These are phyloP conservation scores for Hylodesmum podocarpum DNA, from an alignment of 306 rosid genomes.

Conservation along the genomic window DNA sequence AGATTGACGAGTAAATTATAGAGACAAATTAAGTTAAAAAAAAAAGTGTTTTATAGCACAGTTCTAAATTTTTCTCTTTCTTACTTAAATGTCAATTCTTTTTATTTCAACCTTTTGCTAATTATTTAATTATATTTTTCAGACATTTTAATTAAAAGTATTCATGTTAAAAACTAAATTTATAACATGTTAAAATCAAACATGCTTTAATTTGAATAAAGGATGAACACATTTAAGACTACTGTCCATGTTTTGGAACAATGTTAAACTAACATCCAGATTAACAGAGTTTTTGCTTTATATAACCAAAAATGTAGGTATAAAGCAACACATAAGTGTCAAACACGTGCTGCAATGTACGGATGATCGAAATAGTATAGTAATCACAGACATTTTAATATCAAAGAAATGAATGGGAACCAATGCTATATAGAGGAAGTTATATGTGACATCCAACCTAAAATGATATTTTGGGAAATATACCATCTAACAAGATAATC, in stretches of 20 bases:
- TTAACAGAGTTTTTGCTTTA: not conserved
- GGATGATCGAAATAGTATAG: not conserved
- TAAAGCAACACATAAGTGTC: not conserved
- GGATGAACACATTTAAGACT: not conserved
- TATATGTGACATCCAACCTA: not conserved
- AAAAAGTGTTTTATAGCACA: too few species aligned
- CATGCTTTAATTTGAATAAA: not conserved
- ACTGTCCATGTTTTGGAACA: not conserved
- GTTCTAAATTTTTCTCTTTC: too few species aligned
- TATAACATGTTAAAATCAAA: not conserved
- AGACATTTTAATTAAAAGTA: too few species aligned
- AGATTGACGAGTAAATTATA: too few species aligned
- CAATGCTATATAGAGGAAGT: slow-evolving; percentile 8
- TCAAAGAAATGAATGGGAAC: not conserved
- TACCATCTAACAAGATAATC: not conserved
- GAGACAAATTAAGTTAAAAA: too few species aligned
- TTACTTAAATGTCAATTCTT: too few species aligned
- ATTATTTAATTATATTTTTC: too few species aligned
- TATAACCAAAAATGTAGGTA: not conserved
- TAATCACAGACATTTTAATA: not conserved
- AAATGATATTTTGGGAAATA: slow-evolving; percentile 7
- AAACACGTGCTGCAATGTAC: not conserved
- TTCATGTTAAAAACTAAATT: too few species aligned
- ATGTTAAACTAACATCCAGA: not conserved
- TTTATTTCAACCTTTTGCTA: too few species aligned